phyloP scores from a whole-genome alignment of 176 grass and related monocot species.

The barley (Hordeum vulgare) region MorexV3_pseudomolecules_assembly NC_058521.1:13648248-13648747 shows the following conservation, averaged over 20 bases:
- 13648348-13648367: background rate
- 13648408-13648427: background rate
- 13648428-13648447: background rate
- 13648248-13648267: background rate
- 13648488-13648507: background rate
- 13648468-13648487: background rate
- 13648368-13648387: background rate
- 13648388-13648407: background rate
- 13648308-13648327: background rate
- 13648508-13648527: background rate
- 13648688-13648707: background rate
- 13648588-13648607: background rate
- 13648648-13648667: background rate
- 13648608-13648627: background rate
- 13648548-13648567: background rate
- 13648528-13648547: background rate
- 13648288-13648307: background rate
- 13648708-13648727: no score
- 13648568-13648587: background rate
- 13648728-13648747: no score
- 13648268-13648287: background rate
- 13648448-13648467: background rate
- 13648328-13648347: background rate
- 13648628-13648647: background rate
- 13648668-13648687: background rate